Evolutionary conservation across 768 basidiomycete species (phyloP).

Genomic region (Boletus pseudo-olivaceus): DNA sequence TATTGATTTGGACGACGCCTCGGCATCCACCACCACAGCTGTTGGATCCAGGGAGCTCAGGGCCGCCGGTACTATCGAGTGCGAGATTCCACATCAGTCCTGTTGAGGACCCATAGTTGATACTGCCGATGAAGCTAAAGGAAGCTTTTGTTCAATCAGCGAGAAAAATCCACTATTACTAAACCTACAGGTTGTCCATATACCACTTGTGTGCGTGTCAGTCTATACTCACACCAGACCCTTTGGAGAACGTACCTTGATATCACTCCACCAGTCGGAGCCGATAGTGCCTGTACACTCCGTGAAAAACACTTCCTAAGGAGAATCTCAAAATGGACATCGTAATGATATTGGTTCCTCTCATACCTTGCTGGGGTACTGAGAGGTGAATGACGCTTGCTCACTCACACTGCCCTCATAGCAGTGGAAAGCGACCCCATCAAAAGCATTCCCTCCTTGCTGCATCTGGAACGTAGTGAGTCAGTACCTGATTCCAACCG

Average conservation of each 20-base stretch:
- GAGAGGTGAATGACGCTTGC: constrained; percentile 54
- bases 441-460: constrained; percentile 50
- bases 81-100: constrained; percentile 78
- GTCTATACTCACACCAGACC: background rate
- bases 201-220: constrained; percentile 49
- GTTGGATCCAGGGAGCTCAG: constrained; percentile 58
- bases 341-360: background rate
- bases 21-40: constrained; percentile 68
- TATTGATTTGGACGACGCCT: constrained; percentile 63
- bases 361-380: constrained; percentile 50
- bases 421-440: constrained; percentile 72
- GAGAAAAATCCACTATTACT: constrained; percentile 13
- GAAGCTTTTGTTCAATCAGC: constrained; percentile 16
- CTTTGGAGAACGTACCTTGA: constrained; percentile 48
- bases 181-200: constrained; percentile 58
- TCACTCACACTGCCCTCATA: constrained; percentile 53
- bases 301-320: constrained; percentile 41
- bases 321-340: background rate
- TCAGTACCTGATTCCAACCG: background rate
- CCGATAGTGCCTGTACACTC: constrained; percentile 68
- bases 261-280: constrained; percentile 76
- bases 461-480: constrained; percentile 43
- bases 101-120: constrained; percentile 32
- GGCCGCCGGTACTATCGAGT: constrained; percentile 58
- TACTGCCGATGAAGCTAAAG: constrained; percentile 39